Evolutionary conservation across 1,139 yeast genomes (phyloP).

Genomic region (Hansenula anomala): DNA sequence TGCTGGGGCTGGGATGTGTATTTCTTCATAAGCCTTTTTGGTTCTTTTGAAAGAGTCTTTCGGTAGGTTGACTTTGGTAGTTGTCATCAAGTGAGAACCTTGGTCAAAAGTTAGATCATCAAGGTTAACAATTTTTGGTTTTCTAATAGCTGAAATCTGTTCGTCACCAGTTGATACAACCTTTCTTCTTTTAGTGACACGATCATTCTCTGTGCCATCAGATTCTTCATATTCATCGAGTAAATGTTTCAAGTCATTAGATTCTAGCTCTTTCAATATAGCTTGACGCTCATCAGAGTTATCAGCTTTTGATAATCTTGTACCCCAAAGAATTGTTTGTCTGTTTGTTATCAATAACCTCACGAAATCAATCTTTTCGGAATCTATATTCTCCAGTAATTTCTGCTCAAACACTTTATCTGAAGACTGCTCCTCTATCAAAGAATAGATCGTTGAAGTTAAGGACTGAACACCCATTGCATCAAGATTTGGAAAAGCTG

Average conservation of each 20-base stretch:
- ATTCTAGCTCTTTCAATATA: constrained; percentile 28
- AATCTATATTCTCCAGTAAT: constrained; percentile 45
- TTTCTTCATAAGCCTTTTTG: constrained; percentile 75
- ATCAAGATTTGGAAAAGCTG: constrained; percentile 30
- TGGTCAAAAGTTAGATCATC: constrained; percentile 63
- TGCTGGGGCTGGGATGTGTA: constrained; percentile 77
- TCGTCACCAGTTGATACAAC: constrained; percentile 3
- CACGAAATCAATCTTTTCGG: constrained; percentile 46
- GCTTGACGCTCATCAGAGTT: constrained; percentile 27
- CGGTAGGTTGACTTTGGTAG: constrained; percentile 68
- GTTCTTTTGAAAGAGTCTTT: constrained; percentile 77
- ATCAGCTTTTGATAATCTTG: constrained; percentile 34
- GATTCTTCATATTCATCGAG: constrained; percentile 19
- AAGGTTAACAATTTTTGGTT: constrained; percentile 60
- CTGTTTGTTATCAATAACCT: constrained; percentile 48
- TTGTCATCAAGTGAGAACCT: constrained; percentile 66
- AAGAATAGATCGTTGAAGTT: constrained; percentile 22
- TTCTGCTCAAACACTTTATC: constrained; percentile 46
- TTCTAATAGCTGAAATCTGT: constrained; percentile 19
- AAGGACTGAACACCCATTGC: constrained; percentile 31
- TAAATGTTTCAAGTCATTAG: constrained; percentile 28
- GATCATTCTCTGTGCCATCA: constrained; percentile 16
- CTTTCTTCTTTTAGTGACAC: constrained; percentile 21
- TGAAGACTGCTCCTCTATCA: constrained; percentile 33
- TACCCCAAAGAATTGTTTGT: constrained; percentile 50